Conservation (phyloP, 495 filamentous ascomycete genomes). For the Tuber umbilicatum region DNA sequence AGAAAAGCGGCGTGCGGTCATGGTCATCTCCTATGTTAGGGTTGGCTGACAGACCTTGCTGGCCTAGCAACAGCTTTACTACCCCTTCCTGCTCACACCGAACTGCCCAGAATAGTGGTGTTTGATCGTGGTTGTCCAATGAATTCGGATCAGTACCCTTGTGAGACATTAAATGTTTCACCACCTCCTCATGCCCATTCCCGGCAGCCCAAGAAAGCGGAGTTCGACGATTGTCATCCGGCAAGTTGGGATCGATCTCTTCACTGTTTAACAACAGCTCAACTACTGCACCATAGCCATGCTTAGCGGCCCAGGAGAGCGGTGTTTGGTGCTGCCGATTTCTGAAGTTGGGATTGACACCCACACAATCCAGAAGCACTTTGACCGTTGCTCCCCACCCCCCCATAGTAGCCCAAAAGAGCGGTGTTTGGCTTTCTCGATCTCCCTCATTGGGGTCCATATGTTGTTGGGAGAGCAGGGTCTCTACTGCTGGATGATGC, state of each 20-base stretch:
- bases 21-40: slow-evolving; percentile 4
- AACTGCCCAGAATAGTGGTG: slow-evolving; percentile 12
- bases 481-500: background rate
- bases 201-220: slow-evolving; percentile 10
- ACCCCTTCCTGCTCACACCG: slow-evolving; percentile 5
- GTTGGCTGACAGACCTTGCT: background rate
- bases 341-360: background rate
- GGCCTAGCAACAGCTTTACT: slow-evolving; percentile 5
- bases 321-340: background rate
- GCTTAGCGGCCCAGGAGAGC: background rate
- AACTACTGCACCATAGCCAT: background rate
- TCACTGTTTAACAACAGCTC: background rate
- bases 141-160: background rate
- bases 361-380: slow-evolving; percentile 43
- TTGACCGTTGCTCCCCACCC: slow-evolving; percentile 48
- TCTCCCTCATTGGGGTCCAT: slow-evolving; percentile 44
- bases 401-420: slow-evolving; percentile 52
- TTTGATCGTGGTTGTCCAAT: slow-evolving; percentile 6
- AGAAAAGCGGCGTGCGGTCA: slow-evolving; percentile 9
- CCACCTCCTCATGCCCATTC: slow-evolving; percentile 15
- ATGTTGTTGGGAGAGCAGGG: slow-evolving; percentile 20
- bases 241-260: background rate
- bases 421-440: slow-evolving; percentile 48
- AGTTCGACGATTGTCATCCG: slow-evolving; percentile 8
- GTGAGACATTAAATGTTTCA: slow-evolving; percentile 3